phyloP scores from a whole-genome alignment of 192 early-diverging fungal species.

The Chytriomyces hyalinus region DNA sequence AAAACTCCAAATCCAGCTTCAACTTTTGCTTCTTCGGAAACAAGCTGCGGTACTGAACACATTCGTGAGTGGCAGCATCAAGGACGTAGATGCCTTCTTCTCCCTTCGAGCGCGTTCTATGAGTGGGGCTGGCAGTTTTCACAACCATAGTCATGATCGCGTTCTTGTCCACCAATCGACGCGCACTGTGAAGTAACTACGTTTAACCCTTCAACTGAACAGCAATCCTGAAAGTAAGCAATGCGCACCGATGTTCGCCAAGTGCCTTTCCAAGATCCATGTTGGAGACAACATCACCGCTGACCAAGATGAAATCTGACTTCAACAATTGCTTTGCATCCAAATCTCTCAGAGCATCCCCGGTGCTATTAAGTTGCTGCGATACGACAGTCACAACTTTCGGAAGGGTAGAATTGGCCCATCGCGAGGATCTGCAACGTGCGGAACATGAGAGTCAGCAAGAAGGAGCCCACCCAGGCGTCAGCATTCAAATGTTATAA shows the following conservation, averaged over 20 bases:
- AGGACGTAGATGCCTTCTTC: constrained; percentile 86
- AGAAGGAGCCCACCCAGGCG: background rate
- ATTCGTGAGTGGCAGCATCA: constrained; percentile 76
- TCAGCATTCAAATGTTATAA: background rate
- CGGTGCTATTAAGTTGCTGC: constrained; percentile 77
- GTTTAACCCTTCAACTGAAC: constrained; percentile 16
- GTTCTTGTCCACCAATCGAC: constrained; percentile 75
- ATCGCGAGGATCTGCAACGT: constrained; percentile 63
- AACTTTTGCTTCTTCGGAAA: constrained; percentile 65
- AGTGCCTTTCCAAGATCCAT: constrained; percentile 77
- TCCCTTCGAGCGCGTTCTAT: constrained; percentile 59
- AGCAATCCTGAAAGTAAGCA: constrained; percentile 1
- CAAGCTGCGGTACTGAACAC: constrained; percentile 77
- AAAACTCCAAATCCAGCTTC: constrained; percentile 62
- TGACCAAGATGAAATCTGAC: constrained; percentile 92
- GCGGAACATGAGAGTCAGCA: background rate
- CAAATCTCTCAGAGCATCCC: constrained; percentile 81
- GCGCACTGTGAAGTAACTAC: constrained; percentile 46
- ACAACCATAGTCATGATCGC: constrained; percentile 93
- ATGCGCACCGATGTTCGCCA: constrained; percentile 71
- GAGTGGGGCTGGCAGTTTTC: constrained; percentile 69
- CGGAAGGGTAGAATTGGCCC: constrained; percentile 67
- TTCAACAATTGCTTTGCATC: constrained; percentile 79
- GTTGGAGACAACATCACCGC: constrained; percentile 89
- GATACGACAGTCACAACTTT: constrained; percentile 74